These are phyloP conservation scores for Boeremia exigua DNA, from an alignment of 2,329 filamentous ascomycete species.

Conservation along the genomic window DNA sequence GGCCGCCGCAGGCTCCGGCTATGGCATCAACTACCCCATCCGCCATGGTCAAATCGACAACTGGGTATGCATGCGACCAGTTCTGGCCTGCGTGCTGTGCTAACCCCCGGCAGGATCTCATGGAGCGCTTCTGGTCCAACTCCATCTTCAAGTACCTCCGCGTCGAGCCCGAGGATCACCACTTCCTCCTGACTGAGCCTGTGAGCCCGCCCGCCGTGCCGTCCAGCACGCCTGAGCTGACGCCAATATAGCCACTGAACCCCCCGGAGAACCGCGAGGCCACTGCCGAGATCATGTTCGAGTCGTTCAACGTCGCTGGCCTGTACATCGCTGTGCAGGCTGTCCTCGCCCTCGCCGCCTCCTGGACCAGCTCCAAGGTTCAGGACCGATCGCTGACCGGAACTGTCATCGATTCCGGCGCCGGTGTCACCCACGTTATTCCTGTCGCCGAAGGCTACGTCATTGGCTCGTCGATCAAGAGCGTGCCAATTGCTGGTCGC, in stretches of 20 bases:
- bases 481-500: constrained; percentile 94
- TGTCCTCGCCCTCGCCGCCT: constrained; percentile 92
- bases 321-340: constrained; percentile 99
- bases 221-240: constrained; percentile 14
- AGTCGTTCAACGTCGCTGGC: constrained; percentile 98
- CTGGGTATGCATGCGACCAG: constrained; percentile 68
- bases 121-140: constrained; percentile 99
- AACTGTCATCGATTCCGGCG: constrained; percentile 97
- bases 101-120: constrained; percentile 74
- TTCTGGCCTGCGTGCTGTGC: not conserved
- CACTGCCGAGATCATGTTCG: constrained; percentile 99
- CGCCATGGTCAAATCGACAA: constrained; percentile 98
- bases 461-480: constrained; percentile 98
- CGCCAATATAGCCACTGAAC: constrained; percentile 79
- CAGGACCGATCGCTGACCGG: constrained; percentile 94
- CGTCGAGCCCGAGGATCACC: constrained; percentile 97
- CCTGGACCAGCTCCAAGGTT: constrained; percentile 98
- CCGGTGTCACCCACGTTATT: constrained; percentile 98
- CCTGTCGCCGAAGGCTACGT: constrained; percentile 98
- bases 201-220: constrained; percentile 59
- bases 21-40: constrained; percentile 96
- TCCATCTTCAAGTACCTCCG: constrained; percentile 99
- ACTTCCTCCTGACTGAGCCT: constrained; percentile 96
- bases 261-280: constrained; percentile 99
- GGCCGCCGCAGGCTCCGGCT: constrained; percentile 84